Base-by-base conservation (phyloP, 257 asterid species). In the Solanum pennellii region DNA sequence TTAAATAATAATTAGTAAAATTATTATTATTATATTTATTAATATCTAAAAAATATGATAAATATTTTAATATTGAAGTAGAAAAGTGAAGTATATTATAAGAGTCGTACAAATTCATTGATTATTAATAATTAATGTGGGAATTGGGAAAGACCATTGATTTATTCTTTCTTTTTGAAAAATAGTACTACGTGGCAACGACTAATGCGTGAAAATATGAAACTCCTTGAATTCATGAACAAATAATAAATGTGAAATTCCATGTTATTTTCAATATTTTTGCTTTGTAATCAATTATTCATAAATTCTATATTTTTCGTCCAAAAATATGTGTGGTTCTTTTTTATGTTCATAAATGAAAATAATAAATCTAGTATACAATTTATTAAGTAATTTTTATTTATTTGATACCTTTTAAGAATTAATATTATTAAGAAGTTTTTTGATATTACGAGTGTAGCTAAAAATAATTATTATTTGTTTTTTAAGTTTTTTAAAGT, bases 191-290 rank as follows among this genome's bases (percentile, higher is more conserved):
- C 84, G 84, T 23, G 84, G 65, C 39, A 79, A 45, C 65, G 66
- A 79, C 84, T 45, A 45, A 79, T 29, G 84, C 84, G 66, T 79
- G 41, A 45, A 13, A 18, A n/a, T 45, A 25, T 45, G 66, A 79
- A 79, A 79, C 25, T 27, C 65, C 84, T 45, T 16, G 16, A 52
- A 79, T 42, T 41, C 83, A 21, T 47, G 75, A 68, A 13, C 15
- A 25, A 14, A 77, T 15, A 18, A 14, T 79, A 25, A 79, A 79
- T 71, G 77, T 71, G 44, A 71, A 71, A 71, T 16, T 71, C 44
- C 77, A 71, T 16, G 6, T 20, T 69, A 69, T 69, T 69, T 29
- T 69, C 11, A 14, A 69, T 69, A 12, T 1, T 5, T 69, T 69
- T 14, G 18, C 39, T 69, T 29, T 29, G 12, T 18, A 9, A 10